Percentiles rank a stretch among this genome's conserved stretches.
Evolutionary conservation across 169 alveolate genomes (phyloP).

Genomic region (Plasmodium berghei): DNA sequence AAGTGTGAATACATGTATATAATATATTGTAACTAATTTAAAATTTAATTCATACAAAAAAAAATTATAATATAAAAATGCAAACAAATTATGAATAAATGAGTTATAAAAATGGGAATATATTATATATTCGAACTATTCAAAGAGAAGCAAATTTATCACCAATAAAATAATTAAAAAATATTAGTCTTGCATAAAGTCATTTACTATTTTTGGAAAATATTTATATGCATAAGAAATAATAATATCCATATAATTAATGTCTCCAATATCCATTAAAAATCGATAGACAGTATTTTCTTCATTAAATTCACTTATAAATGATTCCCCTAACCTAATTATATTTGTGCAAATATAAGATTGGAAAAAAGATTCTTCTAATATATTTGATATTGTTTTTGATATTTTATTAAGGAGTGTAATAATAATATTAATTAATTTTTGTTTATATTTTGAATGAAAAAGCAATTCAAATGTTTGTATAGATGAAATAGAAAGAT

Average conservation of each 20-base stretch:
- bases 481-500: constrained; percentile 68
- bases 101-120: too few species aligned
- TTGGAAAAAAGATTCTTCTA: constrained; percentile 64
- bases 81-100: too few species aligned
- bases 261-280: constrained; percentile 63
- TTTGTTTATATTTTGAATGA: constrained; percentile 62
- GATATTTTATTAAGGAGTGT: constrained; percentile 30
- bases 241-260: constrained; percentile 29
- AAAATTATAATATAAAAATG: too few species aligned
- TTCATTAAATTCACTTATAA: constrained; percentile 51
- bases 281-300: constrained; percentile 64
- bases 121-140: too few species aligned
- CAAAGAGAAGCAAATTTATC: too few species aligned
- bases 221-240: constrained; percentile 46
- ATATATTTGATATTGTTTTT: constrained; percentile 36
- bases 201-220: constrained; percentile 41
- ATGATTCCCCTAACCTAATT: constrained; percentile 51
- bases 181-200: constrained; percentile 17
- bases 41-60: too few species aligned
- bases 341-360: constrained; percentile 55
- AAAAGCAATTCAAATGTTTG: constrained; percentile 52
- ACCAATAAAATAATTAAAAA: neutral
- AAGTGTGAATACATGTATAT: too few species aligned
- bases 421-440: constrained; percentile 24
- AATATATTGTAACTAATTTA: too few species aligned